These are phyloP conservation scores for Botryotinia globosa DNA, from an alignment of 2,329 filamentous ascomycete species.

Conservation along the genomic window DNA sequence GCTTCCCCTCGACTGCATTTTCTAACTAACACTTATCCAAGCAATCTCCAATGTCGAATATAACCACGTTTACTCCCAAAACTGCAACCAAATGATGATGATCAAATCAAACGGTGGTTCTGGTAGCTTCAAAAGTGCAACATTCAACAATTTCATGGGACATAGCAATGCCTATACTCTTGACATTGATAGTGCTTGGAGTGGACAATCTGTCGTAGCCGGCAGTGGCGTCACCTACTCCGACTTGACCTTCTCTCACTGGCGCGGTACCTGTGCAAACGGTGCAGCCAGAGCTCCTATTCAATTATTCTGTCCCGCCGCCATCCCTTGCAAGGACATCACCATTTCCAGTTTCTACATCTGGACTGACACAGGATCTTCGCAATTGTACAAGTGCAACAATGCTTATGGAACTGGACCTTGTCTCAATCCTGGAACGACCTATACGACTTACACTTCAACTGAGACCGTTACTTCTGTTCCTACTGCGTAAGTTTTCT, in stretches of 20 bases:
- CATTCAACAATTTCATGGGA: constrained; percentile 58
- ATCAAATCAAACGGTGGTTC: constrained; percentile 59
- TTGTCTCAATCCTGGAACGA: constrained; percentile 41
- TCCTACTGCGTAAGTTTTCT: constrained; percentile 20
- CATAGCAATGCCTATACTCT: constrained; percentile 58
- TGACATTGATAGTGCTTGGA: constrained; percentile 55
- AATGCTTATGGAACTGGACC: constrained; percentile 49
- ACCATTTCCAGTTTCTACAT: constrained; percentile 51
- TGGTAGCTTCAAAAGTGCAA: constrained; percentile 49
- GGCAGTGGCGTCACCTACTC: constrained; percentile 52
- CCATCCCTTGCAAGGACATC: constrained; percentile 52
- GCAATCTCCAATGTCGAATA: constrained; percentile 53
- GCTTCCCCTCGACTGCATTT: not conserved
- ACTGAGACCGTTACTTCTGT: constrained; percentile 21
- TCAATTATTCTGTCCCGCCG: constrained; percentile 50
- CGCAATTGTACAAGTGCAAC: constrained; percentile 46
- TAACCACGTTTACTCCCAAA: constrained; percentile 56
- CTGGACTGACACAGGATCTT: constrained; percentile 48
- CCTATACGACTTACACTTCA: constrained; percentile 24
- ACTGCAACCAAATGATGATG: constrained; percentile 61
- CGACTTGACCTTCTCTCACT: constrained; percentile 53
- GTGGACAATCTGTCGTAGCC: constrained; percentile 41
- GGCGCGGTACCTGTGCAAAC: constrained; percentile 52
- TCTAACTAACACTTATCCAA: constrained; percentile 3
- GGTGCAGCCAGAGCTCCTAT: constrained; percentile 48